Conservation (phyloP, 2,329 filamentous ascomycete species). For the Aspergillus pseudotamarii region DNA sequence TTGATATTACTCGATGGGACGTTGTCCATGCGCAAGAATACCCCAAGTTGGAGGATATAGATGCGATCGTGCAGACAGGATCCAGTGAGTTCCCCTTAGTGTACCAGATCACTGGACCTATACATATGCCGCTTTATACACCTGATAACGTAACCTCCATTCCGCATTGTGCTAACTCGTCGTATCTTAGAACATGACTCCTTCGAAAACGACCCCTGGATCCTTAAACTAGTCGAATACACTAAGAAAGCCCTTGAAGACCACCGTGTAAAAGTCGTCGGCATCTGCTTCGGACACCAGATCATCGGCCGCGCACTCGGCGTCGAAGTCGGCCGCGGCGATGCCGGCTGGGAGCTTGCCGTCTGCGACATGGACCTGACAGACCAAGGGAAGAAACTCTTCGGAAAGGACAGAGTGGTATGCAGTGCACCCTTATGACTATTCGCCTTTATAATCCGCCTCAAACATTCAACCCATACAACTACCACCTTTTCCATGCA, state of each 20-base stretch:
- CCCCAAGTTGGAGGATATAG: slow-evolving; percentile 71
- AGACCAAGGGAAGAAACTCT: slow-evolving; percentile 69
- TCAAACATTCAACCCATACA: too few species aligned
- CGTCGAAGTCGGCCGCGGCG: slow-evolving; percentile 66
- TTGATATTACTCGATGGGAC: slow-evolving; percentile 69
- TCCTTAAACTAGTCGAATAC: slow-evolving; percentile 71
- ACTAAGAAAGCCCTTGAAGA: slow-evolving; percentile 62
- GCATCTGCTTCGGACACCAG: slow-evolving; percentile 87
- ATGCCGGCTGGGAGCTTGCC: slow-evolving; percentile 78
- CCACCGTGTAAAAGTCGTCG: slow-evolving; percentile 69
- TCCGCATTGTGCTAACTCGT: background rate
- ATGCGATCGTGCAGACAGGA: slow-evolving; percentile 82
- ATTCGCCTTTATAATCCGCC: background rate
- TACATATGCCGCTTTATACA: background rate
- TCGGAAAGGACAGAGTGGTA: slow-evolving; percentile 66
- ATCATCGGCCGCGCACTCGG: slow-evolving; percentile 76
- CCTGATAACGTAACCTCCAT: background rate
- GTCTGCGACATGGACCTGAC: slow-evolving; percentile 71
- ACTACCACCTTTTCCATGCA: background rate
- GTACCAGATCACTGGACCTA: too few species aligned
- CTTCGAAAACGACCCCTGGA: slow-evolving; percentile 76
- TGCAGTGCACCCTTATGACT: slow-evolving; percentile 22
- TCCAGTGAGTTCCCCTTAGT: slow-evolving; percentile 52
- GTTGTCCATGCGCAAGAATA: slow-evolving; percentile 70
- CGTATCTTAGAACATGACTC: slow-evolving; percentile 67